phyloP scores from a whole-genome alignment of 805 yeast species.

The Lachancea nothofagi region DNA sequence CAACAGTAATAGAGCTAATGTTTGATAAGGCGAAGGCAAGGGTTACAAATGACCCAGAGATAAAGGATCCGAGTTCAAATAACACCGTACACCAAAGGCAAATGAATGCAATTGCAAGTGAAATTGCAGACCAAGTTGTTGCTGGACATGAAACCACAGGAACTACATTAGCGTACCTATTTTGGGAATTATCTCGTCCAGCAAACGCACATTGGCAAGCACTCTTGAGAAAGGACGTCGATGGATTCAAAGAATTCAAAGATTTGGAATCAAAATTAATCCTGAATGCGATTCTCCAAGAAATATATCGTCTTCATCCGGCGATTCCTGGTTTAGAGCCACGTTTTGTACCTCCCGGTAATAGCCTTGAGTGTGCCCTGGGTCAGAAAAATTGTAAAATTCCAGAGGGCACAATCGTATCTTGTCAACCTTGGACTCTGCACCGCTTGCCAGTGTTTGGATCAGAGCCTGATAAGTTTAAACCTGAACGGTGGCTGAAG shows the following conservation, averaged over 20 bases:
- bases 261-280: constrained; percentile 50
- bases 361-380: constrained; percentile 19
- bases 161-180: constrained; percentile 52
- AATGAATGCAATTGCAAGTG: constrained; percentile 37
- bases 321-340: constrained; percentile 77
- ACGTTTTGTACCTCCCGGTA: constrained; percentile 38
- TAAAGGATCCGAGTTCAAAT: background rate
- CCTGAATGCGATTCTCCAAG: constrained; percentile 57
- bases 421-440: constrained; percentile 61
- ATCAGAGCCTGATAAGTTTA: constrained; percentile 41
- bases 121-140: constrained; percentile 57
- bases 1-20: constrained; percentile 4
- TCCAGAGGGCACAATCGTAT: constrained; percentile 51
- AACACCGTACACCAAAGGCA: background rate
- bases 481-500: constrained; percentile 61
- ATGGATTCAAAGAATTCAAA: constrained; percentile 24
- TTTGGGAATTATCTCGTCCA: constrained; percentile 55
- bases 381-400: constrained; percentile 27
- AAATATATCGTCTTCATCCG: constrained; percentile 56
- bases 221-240: constrained; percentile 43
- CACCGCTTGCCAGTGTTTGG: constrained; percentile 54
- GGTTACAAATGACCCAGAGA: background rate
- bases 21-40: background rate
- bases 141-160: constrained; percentile 80
- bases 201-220: constrained; percentile 42